These are phyloP conservation scores for Nemania serpens DNA, from an alignment of 2,329 filamentous ascomycete genomes.

Conservation along the genomic window DNA sequence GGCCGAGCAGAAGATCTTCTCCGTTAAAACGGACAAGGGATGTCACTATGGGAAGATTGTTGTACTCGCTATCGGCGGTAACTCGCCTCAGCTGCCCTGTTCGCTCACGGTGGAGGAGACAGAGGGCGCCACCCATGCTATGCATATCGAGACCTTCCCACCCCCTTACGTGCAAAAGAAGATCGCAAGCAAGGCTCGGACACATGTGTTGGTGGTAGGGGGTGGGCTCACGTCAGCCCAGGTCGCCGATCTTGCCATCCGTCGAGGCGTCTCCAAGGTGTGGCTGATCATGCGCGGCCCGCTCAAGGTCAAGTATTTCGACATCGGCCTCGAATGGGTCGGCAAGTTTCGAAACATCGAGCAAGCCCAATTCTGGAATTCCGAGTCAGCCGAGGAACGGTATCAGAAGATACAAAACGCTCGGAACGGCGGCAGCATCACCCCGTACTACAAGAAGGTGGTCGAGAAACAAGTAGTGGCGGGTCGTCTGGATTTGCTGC, in stretches of 20 bases:
- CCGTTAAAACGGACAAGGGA: constrained; percentile 60
- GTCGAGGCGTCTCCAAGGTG: constrained; percentile 67
- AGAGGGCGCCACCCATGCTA: constrained; percentile 60
- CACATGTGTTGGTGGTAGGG: constrained; percentile 71
- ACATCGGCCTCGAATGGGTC: constrained; percentile 78
- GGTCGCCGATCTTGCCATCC: constrained; percentile 68
- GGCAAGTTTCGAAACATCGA: constrained; percentile 80
- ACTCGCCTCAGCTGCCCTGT: constrained; percentile 57
- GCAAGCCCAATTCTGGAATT: constrained; percentile 77
- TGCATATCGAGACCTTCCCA: constrained; percentile 65
- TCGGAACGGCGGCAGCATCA: constrained; percentile 77
- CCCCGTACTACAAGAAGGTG: constrained; percentile 68
- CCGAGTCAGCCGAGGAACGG: constrained; percentile 71
- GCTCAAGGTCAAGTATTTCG: constrained; percentile 72
- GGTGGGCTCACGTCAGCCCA: constrained; percentile 80
- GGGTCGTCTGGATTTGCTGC: constrained; percentile 59
- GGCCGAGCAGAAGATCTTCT: constrained; percentile 64
- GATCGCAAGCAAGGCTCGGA: constrained; percentile 55
- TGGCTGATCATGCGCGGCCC: constrained; percentile 70
- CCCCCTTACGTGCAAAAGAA: constrained; percentile 56
- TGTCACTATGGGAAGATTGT: constrained; percentile 64
- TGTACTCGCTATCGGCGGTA: constrained; percentile 73
- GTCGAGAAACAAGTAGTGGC: constrained; percentile 62
- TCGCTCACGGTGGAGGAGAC: constrained; percentile 29
- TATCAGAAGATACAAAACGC: constrained; percentile 68